phyloP scores from a whole-genome alignment of 345 rosid species.

The Diplotaxis tenuifolia region DNA sequence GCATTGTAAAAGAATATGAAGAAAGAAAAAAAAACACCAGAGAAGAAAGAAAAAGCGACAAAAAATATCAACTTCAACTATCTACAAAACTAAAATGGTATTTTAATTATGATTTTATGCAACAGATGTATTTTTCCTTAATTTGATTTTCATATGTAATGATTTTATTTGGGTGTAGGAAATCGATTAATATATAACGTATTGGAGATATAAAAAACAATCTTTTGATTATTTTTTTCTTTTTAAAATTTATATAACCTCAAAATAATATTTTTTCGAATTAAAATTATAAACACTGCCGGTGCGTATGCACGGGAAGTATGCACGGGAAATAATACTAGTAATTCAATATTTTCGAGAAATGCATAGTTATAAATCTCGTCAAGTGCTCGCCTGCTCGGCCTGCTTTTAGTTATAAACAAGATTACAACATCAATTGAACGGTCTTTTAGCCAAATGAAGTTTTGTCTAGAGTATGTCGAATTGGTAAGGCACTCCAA shows the following conservation, averaged over 20 bases:
- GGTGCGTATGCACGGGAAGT: no score
- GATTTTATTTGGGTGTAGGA: not conserved
- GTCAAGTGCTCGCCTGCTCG: no score
- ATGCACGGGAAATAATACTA: no score
- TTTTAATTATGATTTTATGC: not conserved
- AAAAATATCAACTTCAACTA: not conserved
- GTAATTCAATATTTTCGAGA: no score
- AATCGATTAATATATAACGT: no score
- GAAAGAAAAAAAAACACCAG: not conserved
- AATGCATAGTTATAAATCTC: not conserved
- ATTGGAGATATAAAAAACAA: not conserved
- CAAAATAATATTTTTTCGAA: no score
- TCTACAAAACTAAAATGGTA: not conserved
- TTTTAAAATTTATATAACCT: no score
- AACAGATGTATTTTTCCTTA: no score
- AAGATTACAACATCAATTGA: not conserved
- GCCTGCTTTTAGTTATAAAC: conserved; percentile 3
- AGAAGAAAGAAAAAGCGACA: no score
- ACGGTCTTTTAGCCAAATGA: conserved; percentile 9
- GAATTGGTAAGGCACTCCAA: conserved; percentile 25
- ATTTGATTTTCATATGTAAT: not conserved
- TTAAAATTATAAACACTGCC: no score
- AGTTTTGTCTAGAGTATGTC: conserved; percentile 10
- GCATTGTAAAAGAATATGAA: not conserved
- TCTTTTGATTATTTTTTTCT: no score